A percentile compares a stretch with the other conserved stretches of the same genome.
Evolutionary conservation across 2,329 filamentous ascomycete species (phyloP).

Genomic region (Xylaria sp.): DNA sequence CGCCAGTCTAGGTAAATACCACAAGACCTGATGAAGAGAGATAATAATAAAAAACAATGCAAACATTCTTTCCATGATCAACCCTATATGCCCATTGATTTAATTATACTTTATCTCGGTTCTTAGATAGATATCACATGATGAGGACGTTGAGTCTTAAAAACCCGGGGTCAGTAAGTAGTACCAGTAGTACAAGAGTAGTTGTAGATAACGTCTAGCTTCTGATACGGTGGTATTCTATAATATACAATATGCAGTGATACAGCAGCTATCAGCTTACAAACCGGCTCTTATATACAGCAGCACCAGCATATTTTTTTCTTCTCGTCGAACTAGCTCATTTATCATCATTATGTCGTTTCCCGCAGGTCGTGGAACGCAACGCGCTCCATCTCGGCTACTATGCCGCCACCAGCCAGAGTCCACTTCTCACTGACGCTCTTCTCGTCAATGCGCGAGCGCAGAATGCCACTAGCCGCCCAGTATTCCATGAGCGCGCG

Average conservation of each 20-base stretch:
- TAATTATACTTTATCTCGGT: not conserved
- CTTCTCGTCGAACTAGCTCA: not conserved
- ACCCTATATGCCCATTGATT: not conserved
- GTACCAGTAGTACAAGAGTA: conserved; percentile 21
- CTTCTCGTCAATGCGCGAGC: conserved; percentile 74
- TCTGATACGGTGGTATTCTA: conserved; percentile 31
- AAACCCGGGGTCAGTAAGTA: not conserved
- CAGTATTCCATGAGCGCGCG: conserved; percentile 91
- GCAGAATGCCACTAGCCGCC: conserved; percentile 83
- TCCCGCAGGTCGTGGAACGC: conserved; percentile 52
- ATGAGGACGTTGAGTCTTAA: too few species aligned
- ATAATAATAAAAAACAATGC: conserved; percentile 4
- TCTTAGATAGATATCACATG: too few species aligned
- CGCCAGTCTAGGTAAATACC: not conserved
- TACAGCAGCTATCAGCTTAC: conserved; percentile 16
- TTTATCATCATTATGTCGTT: conserved; percentile 13
- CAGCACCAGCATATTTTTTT: not conserved
- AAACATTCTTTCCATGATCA: not conserved
- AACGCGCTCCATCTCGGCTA: conserved; percentile 83
- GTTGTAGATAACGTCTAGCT: conserved; percentile 5
- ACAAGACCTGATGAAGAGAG: not conserved
- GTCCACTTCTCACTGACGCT: conserved; percentile 85
- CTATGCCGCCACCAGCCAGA: conserved; percentile 79
- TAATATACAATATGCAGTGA: conserved; percentile 33
- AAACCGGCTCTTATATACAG: not conserved